Evolutionary conservation across 2,329 filamentous ascomycete genomes (phyloP), one percentile per base, ranked within the genome.

Genomic region (Capronia americana): DNA sequence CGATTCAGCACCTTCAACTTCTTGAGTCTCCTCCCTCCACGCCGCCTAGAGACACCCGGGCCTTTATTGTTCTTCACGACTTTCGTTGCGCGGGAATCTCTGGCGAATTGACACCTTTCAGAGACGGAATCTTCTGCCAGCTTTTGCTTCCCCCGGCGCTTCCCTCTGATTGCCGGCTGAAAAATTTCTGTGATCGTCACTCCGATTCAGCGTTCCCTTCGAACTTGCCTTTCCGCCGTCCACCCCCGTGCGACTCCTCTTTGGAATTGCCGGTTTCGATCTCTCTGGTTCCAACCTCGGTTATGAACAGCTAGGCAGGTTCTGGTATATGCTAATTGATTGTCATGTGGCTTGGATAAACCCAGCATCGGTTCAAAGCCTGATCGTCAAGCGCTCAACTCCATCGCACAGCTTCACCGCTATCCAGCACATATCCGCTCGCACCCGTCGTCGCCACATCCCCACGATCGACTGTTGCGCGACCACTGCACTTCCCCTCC

Each of bases 301-400:
- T 61, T 61, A 51, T 44, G 41, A 20, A 26, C 17, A 50, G 57
- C 38, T 48, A 34, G 41, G 41, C 58, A 61, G 46, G n/a, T n/a
- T 61, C 28, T 38, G 58, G 28, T 53, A 61, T 41, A 53, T 61
- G 20, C 58, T 28, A 11, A 28, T 53, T 24, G 46, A 53, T 8
- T 38, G 57, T 62, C 63, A 58, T 65, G 63, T 62, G 54, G 23
- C 58, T 62, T 54, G 57, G 38, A 46, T 62, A 62, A 61, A 57
- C n/a, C n/a, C 28, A 57, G 44, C 34, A 57, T 65, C 46, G 63
- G 46, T 65, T 8, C 54, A 64, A 54, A 65, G 55, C 57, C 55
- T 46, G 63, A 60, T 53, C 55, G 41, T 61, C 46, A 53, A 46
- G 48, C 41, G 44, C 50, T 60, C 63, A 59, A 65, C 63, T 63